These are phyloP conservation scores for Nigrograna mackinnonii DNA, from an alignment of 2,329 filamentous ascomycete species.

Conservation along the genomic window DNA sequence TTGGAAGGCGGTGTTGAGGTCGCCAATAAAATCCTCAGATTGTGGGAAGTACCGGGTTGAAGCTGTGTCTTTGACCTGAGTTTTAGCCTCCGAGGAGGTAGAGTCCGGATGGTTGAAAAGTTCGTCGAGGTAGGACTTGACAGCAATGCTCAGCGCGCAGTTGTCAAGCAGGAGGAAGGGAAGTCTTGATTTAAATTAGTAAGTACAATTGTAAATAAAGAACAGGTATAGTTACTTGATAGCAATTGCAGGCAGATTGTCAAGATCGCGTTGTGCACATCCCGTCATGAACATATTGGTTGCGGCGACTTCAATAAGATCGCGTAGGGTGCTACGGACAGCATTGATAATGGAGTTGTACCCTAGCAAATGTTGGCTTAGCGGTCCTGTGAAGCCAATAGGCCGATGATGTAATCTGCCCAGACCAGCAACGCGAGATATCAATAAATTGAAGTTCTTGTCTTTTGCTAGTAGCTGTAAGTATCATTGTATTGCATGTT, in stretches of 20 bases:
- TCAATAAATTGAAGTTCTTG: constrained; percentile 75
- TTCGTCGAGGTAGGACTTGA: constrained; percentile 79
- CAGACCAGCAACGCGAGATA: constrained; percentile 84
- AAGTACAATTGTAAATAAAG: constrained; percentile 1
- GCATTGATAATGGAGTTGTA: constrained; percentile 84
- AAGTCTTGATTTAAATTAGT: constrained; percentile 40
- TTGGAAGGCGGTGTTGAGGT: constrained; percentile 63
- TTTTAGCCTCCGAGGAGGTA: constrained; percentile 52
- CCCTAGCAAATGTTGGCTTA: constrained; percentile 85
- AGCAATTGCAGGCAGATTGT: constrained; percentile 64
- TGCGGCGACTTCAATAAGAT: constrained; percentile 81
- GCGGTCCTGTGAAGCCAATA: constrained; percentile 90
- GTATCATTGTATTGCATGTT: not conserved
- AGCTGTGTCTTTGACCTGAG: constrained; percentile 55
- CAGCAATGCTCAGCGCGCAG: constrained; percentile 75
- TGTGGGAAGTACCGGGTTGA: constrained; percentile 64
- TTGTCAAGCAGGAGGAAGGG: constrained; percentile 73
- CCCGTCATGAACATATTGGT: constrained; percentile 80
- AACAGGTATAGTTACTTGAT: constrained; percentile 62
- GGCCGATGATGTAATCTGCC: constrained; percentile 79
- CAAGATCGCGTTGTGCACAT: constrained; percentile 71
- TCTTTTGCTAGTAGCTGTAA: constrained; percentile 62
- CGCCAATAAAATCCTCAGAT: constrained; percentile 59
- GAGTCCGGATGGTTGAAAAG: constrained; percentile 62
- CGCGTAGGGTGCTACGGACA: constrained; percentile 77